These are phyloP conservation scores for Catharanthus roseus DNA, from an alignment of 257 asterid species.

Conservation along the genomic window DNA sequence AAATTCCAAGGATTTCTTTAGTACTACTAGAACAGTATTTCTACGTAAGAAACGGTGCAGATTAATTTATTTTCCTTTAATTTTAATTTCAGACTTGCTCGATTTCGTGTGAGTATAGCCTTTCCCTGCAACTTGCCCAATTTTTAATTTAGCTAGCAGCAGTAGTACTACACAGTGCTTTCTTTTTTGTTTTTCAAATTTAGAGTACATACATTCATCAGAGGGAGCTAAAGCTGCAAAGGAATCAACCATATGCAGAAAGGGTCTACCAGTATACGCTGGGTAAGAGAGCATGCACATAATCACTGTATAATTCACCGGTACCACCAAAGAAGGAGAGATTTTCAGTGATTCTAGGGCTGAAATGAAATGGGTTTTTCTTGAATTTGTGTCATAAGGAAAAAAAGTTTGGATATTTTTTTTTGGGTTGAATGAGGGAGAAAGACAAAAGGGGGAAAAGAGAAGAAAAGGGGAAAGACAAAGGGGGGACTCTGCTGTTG, in stretches of 20 bases:
- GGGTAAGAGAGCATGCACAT: slow-evolving; percentile 53
- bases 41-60: slow-evolving; percentile 12
- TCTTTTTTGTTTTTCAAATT: neutral
- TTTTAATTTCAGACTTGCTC: slow-evolving; percentile 25
- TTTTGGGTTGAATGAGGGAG: slow-evolving; percentile 32
- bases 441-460: slow-evolving; percentile 32
- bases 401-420: slow-evolving; percentile 22
- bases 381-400: slow-evolving; percentile 7
- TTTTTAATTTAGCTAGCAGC: slow-evolving; percentile 13
- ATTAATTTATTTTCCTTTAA: neutral
- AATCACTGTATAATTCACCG: slow-evolving; percentile 14
- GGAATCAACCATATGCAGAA: slow-evolving; percentile 37
- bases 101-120: slow-evolving; percentile 54
- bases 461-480: slow-evolving; percentile 1
- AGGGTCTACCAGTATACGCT: slow-evolving; percentile 29
- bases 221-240: slow-evolving; percentile 43
- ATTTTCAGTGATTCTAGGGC: slow-evolving; percentile 8
- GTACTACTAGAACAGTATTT: slow-evolving; percentile 11
- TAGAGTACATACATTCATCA: neutral
- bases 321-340: slow-evolving; percentile 6
- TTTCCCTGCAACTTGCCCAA: slow-evolving; percentile 29
- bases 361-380: slow-evolving; percentile 5
- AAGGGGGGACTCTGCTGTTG: slow-evolving; percentile 1
- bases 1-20: slow-evolving; percentile 7
- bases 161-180: neutral